A percentile compares a stretch with the other conserved stretches of the same genome.
Conservation (phyloP, 805 yeast genomes). For the Saccharomyces mikatae region DNA sequence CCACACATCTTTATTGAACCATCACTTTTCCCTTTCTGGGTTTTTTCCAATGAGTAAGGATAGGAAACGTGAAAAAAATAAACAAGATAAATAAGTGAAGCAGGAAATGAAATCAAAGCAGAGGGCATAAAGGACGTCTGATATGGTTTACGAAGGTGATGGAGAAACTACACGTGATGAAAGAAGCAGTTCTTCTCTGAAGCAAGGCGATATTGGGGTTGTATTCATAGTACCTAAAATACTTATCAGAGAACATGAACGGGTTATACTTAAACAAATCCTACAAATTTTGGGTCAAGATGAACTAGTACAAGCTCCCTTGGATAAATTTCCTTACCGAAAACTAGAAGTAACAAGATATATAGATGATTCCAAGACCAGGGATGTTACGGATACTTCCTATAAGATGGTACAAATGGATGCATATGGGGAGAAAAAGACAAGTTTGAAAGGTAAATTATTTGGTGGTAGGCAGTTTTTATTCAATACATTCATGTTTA, state of each 20-base stretch:
- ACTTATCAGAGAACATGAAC: conserved; percentile 13
- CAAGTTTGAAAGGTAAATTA: conserved; percentile 34
- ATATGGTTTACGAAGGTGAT: neutral
- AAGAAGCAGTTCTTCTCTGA: neutral
- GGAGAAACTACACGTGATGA: neutral
- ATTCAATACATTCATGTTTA: conserved; percentile 35
- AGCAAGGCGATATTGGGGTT: neutral
- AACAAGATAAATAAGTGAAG: neutral
- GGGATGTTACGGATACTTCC: neutral
- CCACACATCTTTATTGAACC: neutral
- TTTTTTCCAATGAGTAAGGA: neutral
- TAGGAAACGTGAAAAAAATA: no score
- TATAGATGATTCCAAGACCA: conserved; percentile 5
- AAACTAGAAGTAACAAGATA: conserved; percentile 14
- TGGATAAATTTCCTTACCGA: conserved; percentile 15
- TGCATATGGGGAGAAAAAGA: conserved; percentile 39
- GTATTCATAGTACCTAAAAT: neutral
- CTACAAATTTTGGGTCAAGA: conserved; percentile 12
- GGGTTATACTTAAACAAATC: conserved; percentile 18
- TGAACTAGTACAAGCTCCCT: conserved; percentile 17
- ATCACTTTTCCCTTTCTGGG: neutral
- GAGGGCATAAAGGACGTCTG: neutral
- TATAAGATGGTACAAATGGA: conserved; percentile 28
- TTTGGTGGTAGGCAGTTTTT: conserved; percentile 34
- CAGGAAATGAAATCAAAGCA: neutral